phyloP scores from a whole-genome alignment of 2,329 filamentous ascomycete species.

The Xylaria sp. region DNA sequence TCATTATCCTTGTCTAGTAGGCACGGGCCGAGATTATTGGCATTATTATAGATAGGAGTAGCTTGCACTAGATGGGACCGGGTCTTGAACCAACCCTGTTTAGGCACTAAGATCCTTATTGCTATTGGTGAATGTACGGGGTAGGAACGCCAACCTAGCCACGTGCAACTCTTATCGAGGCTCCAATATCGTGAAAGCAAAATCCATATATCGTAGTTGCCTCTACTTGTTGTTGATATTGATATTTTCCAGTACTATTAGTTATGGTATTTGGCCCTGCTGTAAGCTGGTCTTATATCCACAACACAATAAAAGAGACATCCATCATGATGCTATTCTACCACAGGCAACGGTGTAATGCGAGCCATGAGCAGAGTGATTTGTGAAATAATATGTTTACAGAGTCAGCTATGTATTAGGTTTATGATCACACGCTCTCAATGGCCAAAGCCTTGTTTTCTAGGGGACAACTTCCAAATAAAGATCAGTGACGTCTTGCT shows the following conservation, averaged over 20 bases:
- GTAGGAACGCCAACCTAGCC: constrained; percentile 21
- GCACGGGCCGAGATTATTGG: constrained; percentile 19
- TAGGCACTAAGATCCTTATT: constrained; percentile 13
- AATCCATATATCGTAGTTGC: constrained; percentile 3
- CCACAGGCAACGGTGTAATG: not conserved
- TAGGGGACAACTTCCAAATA: too few species aligned
- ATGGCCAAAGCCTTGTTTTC: not conserved
- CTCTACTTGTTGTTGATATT: not conserved
- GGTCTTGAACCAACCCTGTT: constrained; percentile 6
- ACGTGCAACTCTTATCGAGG: constrained; percentile 6
- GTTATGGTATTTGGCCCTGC: not conserved
- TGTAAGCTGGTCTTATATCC: not conserved
- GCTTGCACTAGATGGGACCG: not conserved
- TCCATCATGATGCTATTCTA: not conserved
- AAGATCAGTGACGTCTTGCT: not conserved
- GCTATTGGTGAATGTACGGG: constrained; percentile 33
- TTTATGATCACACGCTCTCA: not conserved
- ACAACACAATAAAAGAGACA: not conserved
- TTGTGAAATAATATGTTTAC: too few species aligned
- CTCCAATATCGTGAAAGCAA: constrained; percentile 1
- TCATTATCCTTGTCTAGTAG: constrained; percentile 6
- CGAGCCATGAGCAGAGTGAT: not conserved
- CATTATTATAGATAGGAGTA: constrained; percentile 1
- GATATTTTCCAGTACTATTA: not conserved
- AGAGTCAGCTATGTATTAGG: not conserved